Evolutionary conservation across 1,284 basidiomycete genomes (phyloP), one percentile per base, ranked within the genome.

Genomic region (Ustilago tritici): DNA sequence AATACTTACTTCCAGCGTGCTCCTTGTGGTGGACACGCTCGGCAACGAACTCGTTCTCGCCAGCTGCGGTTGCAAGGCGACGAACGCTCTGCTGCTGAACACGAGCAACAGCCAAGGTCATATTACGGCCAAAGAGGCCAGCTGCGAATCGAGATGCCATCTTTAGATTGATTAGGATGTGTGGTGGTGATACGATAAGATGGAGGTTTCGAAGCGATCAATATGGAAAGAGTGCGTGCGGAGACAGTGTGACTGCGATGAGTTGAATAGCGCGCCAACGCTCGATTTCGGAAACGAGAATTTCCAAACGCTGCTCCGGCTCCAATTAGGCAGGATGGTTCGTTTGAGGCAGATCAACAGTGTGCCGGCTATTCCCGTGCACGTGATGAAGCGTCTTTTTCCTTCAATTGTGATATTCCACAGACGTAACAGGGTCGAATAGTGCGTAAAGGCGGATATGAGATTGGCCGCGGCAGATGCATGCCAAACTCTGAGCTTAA

Each of bases 1-100:
- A 28, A 28, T 38, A 80, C 81, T 75, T 53, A 83, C 81, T 80
- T 46, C 41, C 80, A 66, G 82, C 82, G 62, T 84, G 82, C 57
- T 84, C 80, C 61, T 74, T 75, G 46, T 75, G 67, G 65, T 84
- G 80, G 57, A 62, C 7, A 23, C 82, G 74, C 56, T 71, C 78
- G 38, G 75, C 70, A 52, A 78, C 23, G 50, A 82, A 84, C 56
- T 75, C 80, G 71, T 76, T 70, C 38, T 79, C 80, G 52, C 61
- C 71, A 2, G 76, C 56, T 9, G 70, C 62, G 2, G 73, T 76
- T 23, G 68, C 68, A 6, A 68, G 50, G 4, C 68, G 35, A 7
- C 69, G 64, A 14, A 71, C 65, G 17, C 56, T 47, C 15, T 54
- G 53, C 50, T 46, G 32, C 56, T 67, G 67, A 57, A 61, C 56